Conservation (phyloP, 148 eudicot species). For the Euryodendron excelsum region DNA sequence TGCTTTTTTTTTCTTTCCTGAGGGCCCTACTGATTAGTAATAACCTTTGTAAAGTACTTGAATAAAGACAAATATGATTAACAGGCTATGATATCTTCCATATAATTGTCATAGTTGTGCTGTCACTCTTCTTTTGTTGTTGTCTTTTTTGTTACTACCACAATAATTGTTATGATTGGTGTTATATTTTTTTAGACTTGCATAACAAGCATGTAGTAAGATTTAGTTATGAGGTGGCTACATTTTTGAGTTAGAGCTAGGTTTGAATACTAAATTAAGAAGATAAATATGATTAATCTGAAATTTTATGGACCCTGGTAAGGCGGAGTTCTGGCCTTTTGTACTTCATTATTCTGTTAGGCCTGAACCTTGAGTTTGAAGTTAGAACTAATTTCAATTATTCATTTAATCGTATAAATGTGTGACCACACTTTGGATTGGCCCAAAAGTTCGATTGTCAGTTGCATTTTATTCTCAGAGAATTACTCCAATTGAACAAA, state of each 20-base stretch:
- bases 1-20: neutral
- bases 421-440: neutral
- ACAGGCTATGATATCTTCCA: neutral
- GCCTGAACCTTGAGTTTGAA: neutral
- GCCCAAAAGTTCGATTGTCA: neutral
- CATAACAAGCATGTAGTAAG: neutral
- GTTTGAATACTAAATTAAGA: neutral
- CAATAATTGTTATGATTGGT: neutral
- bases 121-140: neutral
- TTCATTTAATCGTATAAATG: neutral
- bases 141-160: neutral
- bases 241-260: no score
- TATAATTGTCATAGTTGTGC: neutral
- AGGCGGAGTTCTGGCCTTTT: neutral
- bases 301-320: neutral
- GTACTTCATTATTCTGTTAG: neutral
- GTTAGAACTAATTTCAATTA: neutral
- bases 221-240: neutral
- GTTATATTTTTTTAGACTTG: neutral
- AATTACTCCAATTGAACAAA: no score
- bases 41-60: slow-evolving; percentile 1
- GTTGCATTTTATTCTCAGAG: neutral
- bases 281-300: neutral
- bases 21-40: neutral
- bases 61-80: neutral